A percentile compares a stretch with the other conserved stretches of the same genome.
Evolutionary conservation across 768 basidiomycete genomes (phyloP).

Genomic region (Cystobasidium tubakii): DNA sequence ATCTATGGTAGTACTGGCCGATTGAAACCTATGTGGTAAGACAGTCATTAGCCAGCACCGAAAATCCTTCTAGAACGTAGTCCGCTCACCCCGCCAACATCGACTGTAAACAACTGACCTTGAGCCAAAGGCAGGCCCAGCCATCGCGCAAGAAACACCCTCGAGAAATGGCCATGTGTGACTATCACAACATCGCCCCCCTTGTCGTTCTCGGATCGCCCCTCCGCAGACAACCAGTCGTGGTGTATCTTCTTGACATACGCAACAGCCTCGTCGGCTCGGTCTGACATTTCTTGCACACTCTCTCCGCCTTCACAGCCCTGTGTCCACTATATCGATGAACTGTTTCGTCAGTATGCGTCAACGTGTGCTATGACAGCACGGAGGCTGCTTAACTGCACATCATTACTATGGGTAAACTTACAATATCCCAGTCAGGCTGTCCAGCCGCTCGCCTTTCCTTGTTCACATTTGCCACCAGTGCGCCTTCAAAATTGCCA

Average conservation of each 20-base stretch:
- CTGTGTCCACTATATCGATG: constrained; percentile 32
- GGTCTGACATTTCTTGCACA: constrained; percentile 66
- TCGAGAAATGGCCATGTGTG: constrained; percentile 67
- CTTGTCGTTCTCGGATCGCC: constrained; percentile 62
- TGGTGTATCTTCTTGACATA: constrained; percentile 59
- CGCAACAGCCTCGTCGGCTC: constrained; percentile 70
- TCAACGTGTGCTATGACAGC: no score
- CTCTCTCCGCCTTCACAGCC: constrained; percentile 80
- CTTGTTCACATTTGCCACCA: constrained; percentile 68
- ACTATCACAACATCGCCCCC: constrained; percentile 78
- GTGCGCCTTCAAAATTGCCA: constrained; percentile 80
- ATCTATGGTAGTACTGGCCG: constrained; percentile 30
- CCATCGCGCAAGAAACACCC: constrained; percentile 70
- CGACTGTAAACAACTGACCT: constrained; percentile 41
- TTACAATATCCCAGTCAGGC: constrained; percentile 32
- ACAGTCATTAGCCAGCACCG: not conserved
- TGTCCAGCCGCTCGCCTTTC: constrained; percentile 44
- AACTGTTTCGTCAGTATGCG: no score
- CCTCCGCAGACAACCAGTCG: constrained; percentile 65
- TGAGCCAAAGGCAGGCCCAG: constrained; percentile 60
- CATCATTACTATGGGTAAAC: no score
- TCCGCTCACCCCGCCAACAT: constrained; percentile 32
- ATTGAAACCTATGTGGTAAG: constrained; percentile 33
- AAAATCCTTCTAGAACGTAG: no score
- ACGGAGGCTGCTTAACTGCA: no score